phyloP scores from a whole-genome alignment of 2,329 filamentous ascomycete genomes.

The Cercospora sp. region DNA sequence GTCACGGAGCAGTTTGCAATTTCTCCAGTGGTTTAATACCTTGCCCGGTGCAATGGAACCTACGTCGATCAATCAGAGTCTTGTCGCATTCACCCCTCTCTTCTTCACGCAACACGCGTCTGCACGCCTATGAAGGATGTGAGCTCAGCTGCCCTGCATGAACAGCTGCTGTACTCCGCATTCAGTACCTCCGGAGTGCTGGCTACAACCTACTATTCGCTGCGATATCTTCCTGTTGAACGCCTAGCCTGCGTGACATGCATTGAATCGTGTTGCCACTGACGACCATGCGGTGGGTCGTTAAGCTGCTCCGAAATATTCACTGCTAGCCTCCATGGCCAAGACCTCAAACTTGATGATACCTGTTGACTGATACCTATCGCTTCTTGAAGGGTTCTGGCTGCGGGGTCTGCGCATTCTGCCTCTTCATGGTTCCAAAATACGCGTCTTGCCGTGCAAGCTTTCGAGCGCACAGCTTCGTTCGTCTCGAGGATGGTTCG shows the following conservation, averaged over 20 bases:
- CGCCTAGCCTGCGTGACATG: neutral
- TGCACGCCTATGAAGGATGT: neutral
- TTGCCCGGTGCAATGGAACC: conserved; percentile 16
- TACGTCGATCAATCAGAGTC: conserved; percentile 2
- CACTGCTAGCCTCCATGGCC: neutral
- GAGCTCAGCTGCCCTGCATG: conserved; percentile 18
- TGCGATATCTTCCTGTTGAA: neutral
- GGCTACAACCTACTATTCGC: neutral
- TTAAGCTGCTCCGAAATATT: neutral
- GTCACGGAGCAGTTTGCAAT: neutral
- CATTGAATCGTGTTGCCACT: neutral
- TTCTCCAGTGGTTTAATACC: neutral
- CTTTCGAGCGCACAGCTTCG: neutral
- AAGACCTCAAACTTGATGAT: neutral
- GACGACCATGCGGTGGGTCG: neutral
- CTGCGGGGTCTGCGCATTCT: neutral
- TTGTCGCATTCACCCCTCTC: conserved; percentile 10
- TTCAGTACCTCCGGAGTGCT: neutral
- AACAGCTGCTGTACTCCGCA: conserved; percentile 18
- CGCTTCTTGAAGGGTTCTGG: neutral
- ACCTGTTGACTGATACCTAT: neutral
- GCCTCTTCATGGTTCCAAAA: too few relatives aligned
- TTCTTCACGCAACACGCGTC: conserved; percentile 7
- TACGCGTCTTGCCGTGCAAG: neutral
- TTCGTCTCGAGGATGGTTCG: neutral